Evolutionary conservation across 2,329 filamentous ascomycete species (phyloP).

Genomic region (Ophiostoma triangulosporum): DNA sequence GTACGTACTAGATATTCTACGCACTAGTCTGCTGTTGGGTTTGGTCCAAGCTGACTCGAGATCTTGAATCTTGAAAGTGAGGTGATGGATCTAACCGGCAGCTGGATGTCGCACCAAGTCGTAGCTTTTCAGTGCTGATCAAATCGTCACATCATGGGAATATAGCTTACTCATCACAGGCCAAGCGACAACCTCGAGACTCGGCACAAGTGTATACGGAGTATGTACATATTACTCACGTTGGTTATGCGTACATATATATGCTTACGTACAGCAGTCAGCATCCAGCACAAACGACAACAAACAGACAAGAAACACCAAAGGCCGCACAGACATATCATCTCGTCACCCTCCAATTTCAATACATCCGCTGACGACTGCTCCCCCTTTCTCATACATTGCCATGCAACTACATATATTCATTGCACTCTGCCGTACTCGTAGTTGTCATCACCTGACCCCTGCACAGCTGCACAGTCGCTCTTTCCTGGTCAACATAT

Average conservation of each 20-base stretch:
- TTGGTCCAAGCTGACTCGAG: not conserved
- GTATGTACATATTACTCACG: too few relatives aligned
- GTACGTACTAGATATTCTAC: too few relatives aligned
- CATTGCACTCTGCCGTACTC: not conserved
- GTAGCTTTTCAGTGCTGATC: too few relatives aligned
- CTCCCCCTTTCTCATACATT: not conserved
- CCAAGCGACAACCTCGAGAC: too few relatives aligned
- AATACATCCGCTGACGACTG: not conserved
- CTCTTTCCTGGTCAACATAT: not conserved
- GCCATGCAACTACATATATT: not conserved
- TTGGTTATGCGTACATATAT: too few relatives aligned
- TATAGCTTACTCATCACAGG: too few relatives aligned
- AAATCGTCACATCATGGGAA: too few relatives aligned
- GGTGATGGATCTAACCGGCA: not conserved
- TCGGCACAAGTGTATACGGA: too few relatives aligned
- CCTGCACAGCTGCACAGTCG: not conserved
- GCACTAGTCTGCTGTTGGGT: too few relatives aligned
- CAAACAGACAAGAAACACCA: not conserved
- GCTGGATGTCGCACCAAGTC: not conserved
- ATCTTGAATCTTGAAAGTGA: not conserved
- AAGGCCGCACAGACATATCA: not conserved
- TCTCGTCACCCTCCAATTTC: not conserved
- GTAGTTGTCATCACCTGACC: not conserved
- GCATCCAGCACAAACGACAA: not conserved
- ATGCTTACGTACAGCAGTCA: too few relatives aligned